Conservation (phyloP, 768 basidiomycete genomes). For the Terana coerulea region DNA sequence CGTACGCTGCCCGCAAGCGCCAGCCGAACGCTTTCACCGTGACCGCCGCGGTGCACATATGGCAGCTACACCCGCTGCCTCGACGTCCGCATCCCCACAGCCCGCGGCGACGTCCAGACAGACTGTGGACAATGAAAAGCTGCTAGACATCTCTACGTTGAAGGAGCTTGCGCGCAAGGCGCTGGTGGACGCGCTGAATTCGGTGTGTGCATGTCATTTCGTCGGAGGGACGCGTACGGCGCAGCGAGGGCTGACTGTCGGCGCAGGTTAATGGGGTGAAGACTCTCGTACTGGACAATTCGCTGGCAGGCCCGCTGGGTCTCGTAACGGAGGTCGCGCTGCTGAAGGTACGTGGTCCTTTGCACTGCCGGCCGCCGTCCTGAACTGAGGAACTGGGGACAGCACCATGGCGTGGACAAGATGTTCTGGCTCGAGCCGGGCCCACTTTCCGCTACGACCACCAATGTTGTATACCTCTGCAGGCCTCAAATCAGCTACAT, state of each 20-base stretch:
- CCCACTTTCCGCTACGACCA: conserved; percentile 74
- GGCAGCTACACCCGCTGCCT: conserved; percentile 19
- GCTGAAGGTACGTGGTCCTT: conserved; percentile 75
- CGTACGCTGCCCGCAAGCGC: not conserved
- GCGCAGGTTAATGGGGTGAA: conserved; percentile 86
- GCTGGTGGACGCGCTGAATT: conserved; percentile 83
- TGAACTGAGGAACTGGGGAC: not conserved
- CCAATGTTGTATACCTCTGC: conserved; percentile 91
- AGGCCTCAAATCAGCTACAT: conserved; percentile 81
- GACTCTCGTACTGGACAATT: conserved; percentile 90
- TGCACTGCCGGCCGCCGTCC: not conserved
- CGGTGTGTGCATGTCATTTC: conserved; percentile 40
- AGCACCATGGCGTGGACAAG: conserved; percentile 99
- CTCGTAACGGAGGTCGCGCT: conserved; percentile 93
- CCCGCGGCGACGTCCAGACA: conserved; percentile 27
- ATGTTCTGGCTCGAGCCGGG: conserved; percentile 99
- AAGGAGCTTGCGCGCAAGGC: conserved; percentile 78
- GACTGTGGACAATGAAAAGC: conserved; percentile 33
- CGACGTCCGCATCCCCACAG: conserved; percentile 32
- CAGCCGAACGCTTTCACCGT: not conserved
- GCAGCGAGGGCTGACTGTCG: not conserved
- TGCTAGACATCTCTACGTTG: conserved; percentile 58
- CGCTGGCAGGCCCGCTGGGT: conserved; percentile 87
- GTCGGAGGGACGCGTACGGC: not conserved
- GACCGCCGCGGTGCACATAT: conserved; percentile 2